Conservation (phyloP, 306 rosid species). For the Acacia confusa region DNA sequence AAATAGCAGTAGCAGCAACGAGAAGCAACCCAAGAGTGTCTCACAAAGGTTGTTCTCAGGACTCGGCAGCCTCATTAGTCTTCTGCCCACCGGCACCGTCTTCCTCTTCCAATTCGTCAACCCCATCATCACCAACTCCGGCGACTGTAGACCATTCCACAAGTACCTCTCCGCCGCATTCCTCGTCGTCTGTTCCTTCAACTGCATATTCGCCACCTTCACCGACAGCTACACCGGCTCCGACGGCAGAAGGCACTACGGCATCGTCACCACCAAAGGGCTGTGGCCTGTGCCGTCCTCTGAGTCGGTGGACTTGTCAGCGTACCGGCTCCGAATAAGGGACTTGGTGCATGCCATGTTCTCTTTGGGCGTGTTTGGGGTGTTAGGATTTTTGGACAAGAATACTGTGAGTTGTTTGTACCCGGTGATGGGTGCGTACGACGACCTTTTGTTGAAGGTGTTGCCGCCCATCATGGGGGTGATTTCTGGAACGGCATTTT, state of each 20-base stretch:
- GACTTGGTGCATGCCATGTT: conserved; percentile 72
- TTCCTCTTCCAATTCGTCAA: conserved; percentile 74
- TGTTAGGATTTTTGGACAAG: conserved; percentile 51
- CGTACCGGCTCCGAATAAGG: conserved; percentile 50
- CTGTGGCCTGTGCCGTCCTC: conserved; percentile 69
- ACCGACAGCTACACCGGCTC: conserved; percentile 72
- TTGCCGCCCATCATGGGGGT: conserved; percentile 69
- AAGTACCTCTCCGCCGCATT: conserved; percentile 50
- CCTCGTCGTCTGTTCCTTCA: conserved; percentile 49
- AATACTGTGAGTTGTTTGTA: conserved; percentile 55
- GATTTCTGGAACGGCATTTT: conserved; percentile 50
- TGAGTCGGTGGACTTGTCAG: conserved; percentile 35
- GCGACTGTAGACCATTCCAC: conserved; percentile 55
- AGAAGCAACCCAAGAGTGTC: background rate
- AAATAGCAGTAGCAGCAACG: background rate
- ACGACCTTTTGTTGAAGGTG: conserved; percentile 51
- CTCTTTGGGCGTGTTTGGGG: conserved; percentile 56
- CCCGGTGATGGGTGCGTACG: conserved; percentile 42
- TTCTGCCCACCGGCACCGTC: conserved; percentile 80
- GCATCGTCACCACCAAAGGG: conserved; percentile 52
- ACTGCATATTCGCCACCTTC: conserved; percentile 69
- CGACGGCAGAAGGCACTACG: conserved; percentile 59
- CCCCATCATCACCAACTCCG: conserved; percentile 67
- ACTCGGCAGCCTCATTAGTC: conserved; percentile 60
- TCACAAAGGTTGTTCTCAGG: conserved; percentile 40